These are phyloP conservation scores for Nitzschia putrida DNA, from an alignment of 108 stramenopile genomes.

Conservation along the genomic window DNA sequence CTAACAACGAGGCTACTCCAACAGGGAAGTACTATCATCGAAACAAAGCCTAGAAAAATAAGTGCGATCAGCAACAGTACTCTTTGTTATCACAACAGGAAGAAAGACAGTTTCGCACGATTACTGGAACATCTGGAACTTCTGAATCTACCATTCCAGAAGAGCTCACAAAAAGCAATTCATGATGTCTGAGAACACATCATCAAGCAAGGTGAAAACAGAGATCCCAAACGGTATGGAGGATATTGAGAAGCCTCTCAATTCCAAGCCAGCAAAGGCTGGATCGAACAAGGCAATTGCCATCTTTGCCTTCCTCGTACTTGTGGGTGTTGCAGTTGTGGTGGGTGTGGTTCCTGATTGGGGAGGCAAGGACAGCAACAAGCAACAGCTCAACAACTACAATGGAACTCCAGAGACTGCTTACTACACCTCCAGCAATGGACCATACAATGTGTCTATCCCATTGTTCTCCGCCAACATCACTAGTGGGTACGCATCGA, in stretches of 20 bases:
- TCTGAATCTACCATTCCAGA: neutral
- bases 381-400: neutral
- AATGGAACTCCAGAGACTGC: neutral
- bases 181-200: neutral
- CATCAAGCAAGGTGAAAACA: neutral
- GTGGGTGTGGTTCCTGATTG: slow-evolving; percentile 19
- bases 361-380: slow-evolving; percentile 2
- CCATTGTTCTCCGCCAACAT: slow-evolving; percentile 9
- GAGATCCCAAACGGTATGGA: slow-evolving; percentile 11
- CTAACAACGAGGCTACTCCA: too few species aligned
- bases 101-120: neutral
- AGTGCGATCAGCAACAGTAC: neutral
- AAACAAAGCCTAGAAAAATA: neutral
- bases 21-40: too few species aligned
- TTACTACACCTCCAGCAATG: neutral
- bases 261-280: neutral
- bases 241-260: neutral
- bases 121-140: neutral
- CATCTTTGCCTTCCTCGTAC: neutral
- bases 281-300: neutral
- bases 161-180: neutral
- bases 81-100: neutral
- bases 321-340: slow-evolving; percentile 4
- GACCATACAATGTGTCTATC: slow-evolving; percentile 9
- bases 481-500: slow-evolving; percentile 22